Percentiles rank a stretch among this genome's conserved stretches.
Evolutionary conservation across 768 basidiomycete genomes (phyloP).

Genomic region (Suillus ampliporus): DNA sequence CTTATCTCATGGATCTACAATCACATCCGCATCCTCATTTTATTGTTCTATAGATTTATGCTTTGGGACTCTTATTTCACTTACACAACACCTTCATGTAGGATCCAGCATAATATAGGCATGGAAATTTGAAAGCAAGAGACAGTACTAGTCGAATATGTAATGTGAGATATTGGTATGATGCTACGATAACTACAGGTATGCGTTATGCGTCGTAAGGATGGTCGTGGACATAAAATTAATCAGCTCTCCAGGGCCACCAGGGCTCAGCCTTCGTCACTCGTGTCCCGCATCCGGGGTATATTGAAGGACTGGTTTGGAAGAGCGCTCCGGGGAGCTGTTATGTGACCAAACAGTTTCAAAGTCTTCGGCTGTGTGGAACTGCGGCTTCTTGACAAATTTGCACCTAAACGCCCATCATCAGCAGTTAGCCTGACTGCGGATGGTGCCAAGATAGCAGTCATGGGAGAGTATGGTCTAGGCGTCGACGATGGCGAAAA

Average conservation of each 20-base stretch:
- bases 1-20: conserved; percentile 2
- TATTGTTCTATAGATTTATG: conserved; percentile 6
- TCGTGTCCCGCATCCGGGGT: conserved; percentile 29
- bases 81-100: conserved; percentile 3
- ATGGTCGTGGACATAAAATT: conserved; percentile 7
- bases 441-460: conserved; percentile 32
- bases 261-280: conserved; percentile 39
- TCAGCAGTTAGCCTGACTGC: conserved; percentile 35
- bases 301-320: conserved; percentile 55
- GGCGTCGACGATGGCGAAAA: conserved; percentile 64
- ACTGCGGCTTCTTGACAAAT: conserved; percentile 65
- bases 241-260: conserved; percentile 14
- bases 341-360: conserved; percentile 40
- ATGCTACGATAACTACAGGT: conserved; percentile 6
- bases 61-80: not conserved
- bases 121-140: conserved; percentile 7
- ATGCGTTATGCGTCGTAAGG: conserved; percentile 1
- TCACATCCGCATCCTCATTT: conserved; percentile 2
- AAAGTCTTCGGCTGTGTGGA: conserved; percentile 51
- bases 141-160: conserved; percentile 10
- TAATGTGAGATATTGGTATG: conserved; percentile 12
- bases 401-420: conserved; percentile 56
- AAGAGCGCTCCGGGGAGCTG: conserved; percentile 56
- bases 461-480: conserved; percentile 67
- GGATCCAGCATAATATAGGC: conserved; percentile 11